Percentiles rank a stretch among this genome's conserved stretches.
phyloP scores from a whole-genome alignment of 768 basidiomycete genomes.

The Kwoniella heveanensis region DNA sequence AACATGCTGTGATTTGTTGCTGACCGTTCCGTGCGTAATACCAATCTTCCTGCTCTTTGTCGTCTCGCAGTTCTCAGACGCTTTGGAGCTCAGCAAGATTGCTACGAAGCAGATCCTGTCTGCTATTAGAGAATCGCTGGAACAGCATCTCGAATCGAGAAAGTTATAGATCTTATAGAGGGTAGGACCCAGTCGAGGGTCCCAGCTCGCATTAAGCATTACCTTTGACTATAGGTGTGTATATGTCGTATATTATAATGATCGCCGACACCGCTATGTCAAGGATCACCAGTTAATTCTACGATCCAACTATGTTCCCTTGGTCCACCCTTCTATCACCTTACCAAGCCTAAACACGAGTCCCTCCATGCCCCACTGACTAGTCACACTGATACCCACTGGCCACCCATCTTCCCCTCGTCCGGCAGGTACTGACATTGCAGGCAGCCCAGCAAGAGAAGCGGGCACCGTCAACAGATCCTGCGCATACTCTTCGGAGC shows the following conservation, averaged over 20 bases:
- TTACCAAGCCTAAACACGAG: conserved; percentile 36
- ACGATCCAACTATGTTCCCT: neutral
- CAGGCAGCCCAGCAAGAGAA: conserved; percentile 84
- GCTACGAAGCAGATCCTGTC: conserved; percentile 30
- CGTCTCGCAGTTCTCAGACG: conserved; percentile 28
- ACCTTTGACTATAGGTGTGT: no score
- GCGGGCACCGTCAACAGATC: conserved; percentile 91
- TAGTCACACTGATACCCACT: conserved; percentile 77
- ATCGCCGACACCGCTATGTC: no score
- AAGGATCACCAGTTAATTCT: no score
- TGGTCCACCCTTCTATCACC: conserved; percentile 30
- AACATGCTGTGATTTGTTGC: no score
- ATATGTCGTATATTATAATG: no score
- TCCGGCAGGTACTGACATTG: conserved; percentile 70
- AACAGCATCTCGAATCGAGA: conserved; percentile 22
- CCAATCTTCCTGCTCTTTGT: neutral
- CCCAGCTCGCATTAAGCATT: no score
- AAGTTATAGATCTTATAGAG: conserved; percentile 2
- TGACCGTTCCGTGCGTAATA: no score
- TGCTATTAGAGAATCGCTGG: conserved; percentile 19
- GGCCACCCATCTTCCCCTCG: conserved; percentile 69
- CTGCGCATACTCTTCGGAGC: conserved; percentile 73
- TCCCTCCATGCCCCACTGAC: conserved; percentile 73
- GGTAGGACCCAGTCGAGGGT: no score
- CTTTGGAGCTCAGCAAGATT: conserved; percentile 25